Percentiles rank a stretch among this genome's conserved stretches.
phyloP scores from a whole-genome alignment of 257 asterid species.

The Striga asiatica region DNA sequence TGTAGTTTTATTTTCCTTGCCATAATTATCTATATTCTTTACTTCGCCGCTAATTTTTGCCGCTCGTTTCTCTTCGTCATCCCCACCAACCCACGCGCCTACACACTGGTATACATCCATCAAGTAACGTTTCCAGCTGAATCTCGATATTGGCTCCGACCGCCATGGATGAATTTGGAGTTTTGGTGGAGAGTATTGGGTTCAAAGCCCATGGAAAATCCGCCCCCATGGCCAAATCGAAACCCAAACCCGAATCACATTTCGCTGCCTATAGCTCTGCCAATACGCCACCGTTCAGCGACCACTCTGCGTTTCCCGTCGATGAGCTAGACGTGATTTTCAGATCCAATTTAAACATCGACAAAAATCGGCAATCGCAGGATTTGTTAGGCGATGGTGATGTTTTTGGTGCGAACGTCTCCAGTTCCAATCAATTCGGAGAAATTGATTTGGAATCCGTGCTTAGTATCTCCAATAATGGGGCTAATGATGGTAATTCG shows the following conservation, averaged over 20 bases:
- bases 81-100: background rate
- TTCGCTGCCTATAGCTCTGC: background rate
- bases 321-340: slow-evolving; percentile 56
- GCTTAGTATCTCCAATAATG: slow-evolving; percentile 18
- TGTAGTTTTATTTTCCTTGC: background rate
- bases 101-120: background rate
- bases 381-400: slow-evolving; percentile 25
- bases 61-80: slow-evolving; percentile 1
- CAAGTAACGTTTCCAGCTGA: background rate
- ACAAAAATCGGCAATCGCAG: slow-evolving; percentile 10
- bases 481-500: background rate
- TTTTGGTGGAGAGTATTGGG: slow-evolving; percentile 46
- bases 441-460: slow-evolving; percentile 39
- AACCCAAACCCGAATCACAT: background rate
- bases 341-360: slow-evolving; percentile 12
- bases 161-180: slow-evolving; percentile 57
- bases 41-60: slow-evolving; percentile 1
- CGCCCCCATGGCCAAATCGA: background rate
- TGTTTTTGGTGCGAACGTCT: slow-evolving; percentile 30
- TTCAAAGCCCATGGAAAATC: background rate
- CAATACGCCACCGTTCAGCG: slow-evolving; percentile 17
- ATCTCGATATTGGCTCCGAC: background rate
- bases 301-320: slow-evolving; percentile 24
- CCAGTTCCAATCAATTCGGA: slow-evolving; percentile 22
- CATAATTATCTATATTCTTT: background rate